These are phyloP conservation scores for Adansonia digitata DNA, from an alignment of 345 rosid species.

Conservation along the genomic window DNA sequence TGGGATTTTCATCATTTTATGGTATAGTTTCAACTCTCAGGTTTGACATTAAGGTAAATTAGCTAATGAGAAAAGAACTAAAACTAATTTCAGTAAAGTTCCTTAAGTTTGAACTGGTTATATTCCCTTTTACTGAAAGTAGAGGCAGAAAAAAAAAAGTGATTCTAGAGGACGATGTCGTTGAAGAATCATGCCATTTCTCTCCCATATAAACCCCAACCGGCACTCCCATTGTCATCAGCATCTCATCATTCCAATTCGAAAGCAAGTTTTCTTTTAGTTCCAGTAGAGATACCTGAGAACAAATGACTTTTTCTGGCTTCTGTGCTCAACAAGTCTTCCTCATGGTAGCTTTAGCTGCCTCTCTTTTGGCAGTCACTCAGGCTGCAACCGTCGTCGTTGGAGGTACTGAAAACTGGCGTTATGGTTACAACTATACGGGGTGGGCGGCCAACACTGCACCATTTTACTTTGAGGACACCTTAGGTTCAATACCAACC, in stretches of 20 bases:
- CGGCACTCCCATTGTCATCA: neutral
- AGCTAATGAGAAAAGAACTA: slow-evolving; percentile 6
- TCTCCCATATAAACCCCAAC: slow-evolving; percentile 5
- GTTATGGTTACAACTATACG: slow-evolving; percentile 50
- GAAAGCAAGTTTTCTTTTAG: neutral
- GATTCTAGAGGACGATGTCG: neutral
- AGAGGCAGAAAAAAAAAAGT: neutral
- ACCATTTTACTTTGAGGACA: slow-evolving; percentile 56
- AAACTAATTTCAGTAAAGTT: neutral
- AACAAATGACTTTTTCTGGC: neutral
- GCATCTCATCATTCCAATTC: neutral
- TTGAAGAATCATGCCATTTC: neutral
- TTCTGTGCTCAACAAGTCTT: neutral
- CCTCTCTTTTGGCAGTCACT: neutral
- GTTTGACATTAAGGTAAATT: slow-evolving; percentile 5
- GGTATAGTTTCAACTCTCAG: neutral
- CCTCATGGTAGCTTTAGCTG: neutral
- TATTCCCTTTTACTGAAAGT: neutral
- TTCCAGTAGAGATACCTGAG: neutral
- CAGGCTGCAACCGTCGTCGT: slow-evolving; percentile 43
- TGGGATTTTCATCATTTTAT: neutral
- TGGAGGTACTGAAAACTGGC: slow-evolving; percentile 62
- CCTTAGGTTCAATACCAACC: slow-evolving; percentile 37
- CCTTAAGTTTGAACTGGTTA: neutral
- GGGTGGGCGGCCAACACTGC: slow-evolving; percentile 47